Evolutionary conservation across 768 basidiomycete species (phyloP), one percentile per base, ranked within the genome.

Genomic region (Flagelloscypha sp.): DNA sequence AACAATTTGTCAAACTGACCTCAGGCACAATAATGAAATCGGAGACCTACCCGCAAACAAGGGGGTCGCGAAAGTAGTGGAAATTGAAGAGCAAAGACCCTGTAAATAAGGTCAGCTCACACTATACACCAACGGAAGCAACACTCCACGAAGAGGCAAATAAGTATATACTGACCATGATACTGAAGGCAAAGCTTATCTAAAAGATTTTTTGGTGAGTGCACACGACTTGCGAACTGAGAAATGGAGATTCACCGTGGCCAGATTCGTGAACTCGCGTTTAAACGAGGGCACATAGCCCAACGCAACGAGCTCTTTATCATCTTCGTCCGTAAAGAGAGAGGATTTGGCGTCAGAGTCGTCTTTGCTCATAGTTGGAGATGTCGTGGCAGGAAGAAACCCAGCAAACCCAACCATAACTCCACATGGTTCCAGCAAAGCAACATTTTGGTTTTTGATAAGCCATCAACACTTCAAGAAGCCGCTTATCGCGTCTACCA

Each of bases 261-360:
- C 80, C 21, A 87, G 56, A 49, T 84, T 85, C 6, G 81, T 76
- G 48, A 90, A 90, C 64, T 90, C 87, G 39, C 87, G 70, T 55
- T 76, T 78, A 66, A 90, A 89, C 11, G 81, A 84, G 27, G 81
- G 81, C 48, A 78, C 74, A 48, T 84, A 84, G 13, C 81, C 81
- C 47, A 83, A 54, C 11, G 72, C 76, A 37, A 76, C 65, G 25
- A 84, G 66, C 49, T 74, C 70, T 50, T 62, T 67, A 58, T 82
- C 78, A 51, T 84, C 81, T 36, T 75, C 74, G 49, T 76, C 63
- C 8, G 24, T 30, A 15, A 27, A 27, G n/a, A n/a, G n/a, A n/a
- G n/a, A n/a, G n/a, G n/a, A n/a, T n/a, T n/a, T n/a, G n/a, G n/a
- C n/a, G n/a, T n/a, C n/a, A n/a, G n/a, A n/a, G n/a, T n/a, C n/a